Evolutionary conservation across 2,329 filamentous ascomycete species (phyloP).

Genomic region (Dothideomycetes sp.): DNA sequence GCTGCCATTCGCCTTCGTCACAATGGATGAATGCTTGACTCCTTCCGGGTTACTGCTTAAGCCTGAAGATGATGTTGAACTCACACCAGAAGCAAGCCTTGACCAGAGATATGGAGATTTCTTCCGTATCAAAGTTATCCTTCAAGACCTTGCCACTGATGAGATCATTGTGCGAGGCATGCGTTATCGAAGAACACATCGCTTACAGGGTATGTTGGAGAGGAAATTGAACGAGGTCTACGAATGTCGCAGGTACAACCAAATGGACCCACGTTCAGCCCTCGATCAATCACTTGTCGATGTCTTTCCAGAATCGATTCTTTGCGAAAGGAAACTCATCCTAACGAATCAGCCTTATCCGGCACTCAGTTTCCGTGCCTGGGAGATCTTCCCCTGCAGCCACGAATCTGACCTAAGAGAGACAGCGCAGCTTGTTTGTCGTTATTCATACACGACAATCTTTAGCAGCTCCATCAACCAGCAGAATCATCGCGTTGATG

Average conservation of each 20-base stretch:
- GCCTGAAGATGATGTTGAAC: slow-evolving; percentile 20
- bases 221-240: slow-evolving; percentile 34
- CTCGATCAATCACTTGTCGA: slow-evolving; percentile 12
- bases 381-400: not conserved
- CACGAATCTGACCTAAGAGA: slow-evolving; percentile 13
- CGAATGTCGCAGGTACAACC: slow-evolving; percentile 24
- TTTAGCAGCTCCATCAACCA: slow-evolving; percentile 13
- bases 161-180: slow-evolving; percentile 27
- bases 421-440: slow-evolving; percentile 36
- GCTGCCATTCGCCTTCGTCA: not conserved
- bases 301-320: not conserved
- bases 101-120: slow-evolving; percentile 20
- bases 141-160: slow-evolving; percentile 13
- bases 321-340: slow-evolving; percentile 15
- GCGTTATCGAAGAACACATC: slow-evolving; percentile 22
- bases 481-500: not conserved
- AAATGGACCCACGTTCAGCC: slow-evolving; percentile 16
- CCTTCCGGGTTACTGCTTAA: not conserved
- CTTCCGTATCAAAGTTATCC: slow-evolving; percentile 28
- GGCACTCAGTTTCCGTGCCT: slow-evolving; percentile 5
- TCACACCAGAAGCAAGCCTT: slow-evolving; percentile 18
- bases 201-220: slow-evolving; percentile 25
- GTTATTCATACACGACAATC: slow-evolving; percentile 36
- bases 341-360: slow-evolving; percentile 47
- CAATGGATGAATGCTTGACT: not conserved